Evolutionary conservation across 2,329 filamentous ascomycete species (phyloP).

Genomic region (Biscogniauxia mediterranea): DNA sequence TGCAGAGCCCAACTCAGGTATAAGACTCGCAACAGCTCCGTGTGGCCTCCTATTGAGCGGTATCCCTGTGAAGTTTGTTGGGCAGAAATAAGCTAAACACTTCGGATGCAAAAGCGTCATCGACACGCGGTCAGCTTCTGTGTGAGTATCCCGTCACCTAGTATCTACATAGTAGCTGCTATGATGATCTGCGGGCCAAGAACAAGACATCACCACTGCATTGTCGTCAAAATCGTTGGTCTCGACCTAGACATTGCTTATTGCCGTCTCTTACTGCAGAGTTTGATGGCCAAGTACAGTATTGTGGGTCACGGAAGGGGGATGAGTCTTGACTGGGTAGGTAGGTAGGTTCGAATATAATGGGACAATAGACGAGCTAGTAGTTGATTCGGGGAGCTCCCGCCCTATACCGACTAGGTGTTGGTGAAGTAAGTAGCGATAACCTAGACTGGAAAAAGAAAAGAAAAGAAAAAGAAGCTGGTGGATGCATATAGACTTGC

Average conservation of each 20-base stretch:
- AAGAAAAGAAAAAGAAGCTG: background rate
- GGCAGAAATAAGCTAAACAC: conserved; percentile 15
- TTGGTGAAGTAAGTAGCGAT: conserved; percentile 5
- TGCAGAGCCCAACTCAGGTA: conserved; percentile 20
- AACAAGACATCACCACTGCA: background rate
- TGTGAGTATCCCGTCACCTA: background rate
- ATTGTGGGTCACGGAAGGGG: conserved; percentile 1
- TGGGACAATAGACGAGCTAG: conserved; percentile 2
- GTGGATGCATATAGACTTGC: background rate
- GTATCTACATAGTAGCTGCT: background rate
- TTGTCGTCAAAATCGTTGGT: background rate
- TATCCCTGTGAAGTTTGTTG: conserved; percentile 13
- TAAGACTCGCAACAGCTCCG: conserved; percentile 5
- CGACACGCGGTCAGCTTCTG: background rate
- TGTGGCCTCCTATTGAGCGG: conserved; percentile 5
- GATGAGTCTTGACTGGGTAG: conserved; percentile 2
- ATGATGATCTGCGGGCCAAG: conserved; percentile 4
- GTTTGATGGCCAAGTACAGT: conserved; percentile 9
- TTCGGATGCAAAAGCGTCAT: background rate
- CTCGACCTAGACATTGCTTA: conserved; percentile 4
- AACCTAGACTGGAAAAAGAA: background rate
- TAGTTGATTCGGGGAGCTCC: conserved; percentile 5
- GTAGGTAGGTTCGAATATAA: conserved; percentile 4
- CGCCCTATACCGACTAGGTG: background rate
- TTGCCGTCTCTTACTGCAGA: background rate